Percentiles rank a stretch among this genome's conserved stretches.
These are phyloP conservation scores for Atkinsonella texensis DNA, from an alignment of 2,329 filamentous ascomycete genomes.

Conservation along the genomic window DNA sequence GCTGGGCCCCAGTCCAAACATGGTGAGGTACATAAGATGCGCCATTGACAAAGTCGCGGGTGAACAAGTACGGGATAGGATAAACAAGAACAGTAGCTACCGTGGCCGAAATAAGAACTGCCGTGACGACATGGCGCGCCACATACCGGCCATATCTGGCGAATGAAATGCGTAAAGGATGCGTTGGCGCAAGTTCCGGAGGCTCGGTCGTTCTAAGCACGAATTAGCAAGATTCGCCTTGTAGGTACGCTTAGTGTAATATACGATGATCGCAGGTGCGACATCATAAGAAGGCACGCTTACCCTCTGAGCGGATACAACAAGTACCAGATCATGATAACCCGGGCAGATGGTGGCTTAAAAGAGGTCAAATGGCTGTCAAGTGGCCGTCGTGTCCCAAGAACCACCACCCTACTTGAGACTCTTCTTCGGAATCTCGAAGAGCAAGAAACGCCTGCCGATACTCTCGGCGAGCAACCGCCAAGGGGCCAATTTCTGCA, in stretches of 20 bases:
- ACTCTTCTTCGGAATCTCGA: too few species aligned
- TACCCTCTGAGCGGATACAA: slow-evolving; percentile 9
- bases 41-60: slow-evolving; percentile 57
- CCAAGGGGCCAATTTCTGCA: neutral
- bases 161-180: slow-evolving; percentile 54
- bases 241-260: too few species aligned
- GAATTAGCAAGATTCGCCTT: neutral
- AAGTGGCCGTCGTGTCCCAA: neutral
- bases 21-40: slow-evolving; percentile 63
- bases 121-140: slow-evolving; percentile 60
- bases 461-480: too few species aligned
- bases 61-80: slow-evolving; percentile 64
- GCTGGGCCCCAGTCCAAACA: slow-evolving; percentile 67
- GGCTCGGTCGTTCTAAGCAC: slow-evolving; percentile 57
- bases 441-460: too few species aligned
- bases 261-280: neutral
- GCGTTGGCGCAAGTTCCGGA: slow-evolving; percentile 48
- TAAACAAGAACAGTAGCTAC: slow-evolving; percentile 61
- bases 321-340: slow-evolving; percentile 6
- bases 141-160: slow-evolving; percentile 58
- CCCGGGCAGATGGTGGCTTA: neutral
- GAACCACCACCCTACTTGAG: neutral
- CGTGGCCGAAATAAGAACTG: slow-evolving; percentile 62
- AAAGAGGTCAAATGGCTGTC: neutral
- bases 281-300: neutral